These are phyloP conservation scores for Bothriochloa decipiens DNA, from an alignment of 176 grass and related monocot species.

Conservation along the genomic window DNA sequence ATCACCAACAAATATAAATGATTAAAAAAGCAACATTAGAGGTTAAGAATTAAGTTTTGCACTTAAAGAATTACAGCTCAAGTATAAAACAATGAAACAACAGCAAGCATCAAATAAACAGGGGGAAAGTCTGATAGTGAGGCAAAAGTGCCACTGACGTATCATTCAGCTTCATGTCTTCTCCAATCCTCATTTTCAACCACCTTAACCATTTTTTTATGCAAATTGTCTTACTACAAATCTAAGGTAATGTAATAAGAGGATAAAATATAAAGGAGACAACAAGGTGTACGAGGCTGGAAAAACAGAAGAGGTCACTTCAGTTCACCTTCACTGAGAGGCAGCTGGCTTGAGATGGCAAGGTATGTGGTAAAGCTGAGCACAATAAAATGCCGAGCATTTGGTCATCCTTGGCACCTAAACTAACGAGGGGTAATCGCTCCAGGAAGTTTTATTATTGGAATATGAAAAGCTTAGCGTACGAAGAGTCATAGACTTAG, in stretches of 20 bases:
- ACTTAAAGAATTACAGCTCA: constrained; percentile 1
- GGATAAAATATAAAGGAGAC: constrained; percentile 5
- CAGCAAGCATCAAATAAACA: constrained; percentile 22
- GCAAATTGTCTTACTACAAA: not conserved
- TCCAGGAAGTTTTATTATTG: not conserved
- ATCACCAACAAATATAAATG: not conserved
- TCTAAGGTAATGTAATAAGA: not conserved
- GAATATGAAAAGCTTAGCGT: too few species aligned
- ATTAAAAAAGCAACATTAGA: constrained; percentile 22
- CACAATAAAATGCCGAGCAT: not conserved
- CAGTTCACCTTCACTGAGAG: not conserved
- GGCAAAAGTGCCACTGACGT: not conserved
- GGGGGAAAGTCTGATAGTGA: not conserved
- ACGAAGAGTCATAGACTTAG: too few species aligned
- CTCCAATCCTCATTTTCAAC: not conserved
- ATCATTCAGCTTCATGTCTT: constrained; percentile 6
- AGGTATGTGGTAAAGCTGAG: not conserved
- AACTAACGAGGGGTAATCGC: not conserved
- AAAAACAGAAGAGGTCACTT: not conserved
- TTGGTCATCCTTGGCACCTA: not conserved
- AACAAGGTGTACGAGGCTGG: not conserved
- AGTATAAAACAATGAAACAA: constrained; percentile 17
- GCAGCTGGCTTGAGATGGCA: not conserved
- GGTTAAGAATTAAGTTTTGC: constrained; percentile 1
- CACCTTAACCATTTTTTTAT: not conserved